A percentile compares a stretch with the other conserved stretches of the same genome.
These are phyloP conservation scores for Jackrogersella multiformis DNA, from an alignment of 495 filamentous ascomycete genomes.

Conservation along the genomic window DNA sequence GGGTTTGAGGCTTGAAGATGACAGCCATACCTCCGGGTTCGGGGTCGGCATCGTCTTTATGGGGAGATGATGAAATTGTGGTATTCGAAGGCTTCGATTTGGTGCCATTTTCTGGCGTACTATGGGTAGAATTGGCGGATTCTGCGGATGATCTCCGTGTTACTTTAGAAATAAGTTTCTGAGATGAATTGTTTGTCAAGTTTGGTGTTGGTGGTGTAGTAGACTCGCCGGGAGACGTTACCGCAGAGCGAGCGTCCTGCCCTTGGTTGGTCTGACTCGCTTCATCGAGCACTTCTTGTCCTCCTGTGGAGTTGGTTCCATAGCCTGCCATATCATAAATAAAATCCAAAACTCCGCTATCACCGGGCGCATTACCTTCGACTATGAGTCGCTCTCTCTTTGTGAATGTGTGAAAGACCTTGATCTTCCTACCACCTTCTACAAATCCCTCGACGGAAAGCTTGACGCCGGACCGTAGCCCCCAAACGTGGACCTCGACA, in stretches of 20 bases:
- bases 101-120: constrained; percentile 1
- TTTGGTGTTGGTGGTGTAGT: constrained; percentile 25
- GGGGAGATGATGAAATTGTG: constrained; percentile 10
- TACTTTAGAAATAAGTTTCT: constrained; percentile 31
- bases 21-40: constrained; percentile 69
- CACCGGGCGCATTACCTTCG: constrained; percentile 62
- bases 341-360: constrained; percentile 57
- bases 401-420: constrained; percentile 82
- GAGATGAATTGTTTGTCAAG: constrained; percentile 25
- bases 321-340: constrained; percentile 64
- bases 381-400: constrained; percentile 78
- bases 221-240: not conserved
- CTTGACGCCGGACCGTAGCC: constrained; percentile 86
- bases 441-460: constrained; percentile 85
- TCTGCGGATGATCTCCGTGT: constrained; percentile 7
- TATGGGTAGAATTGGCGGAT: constrained; percentile 11
- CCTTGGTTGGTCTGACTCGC: constrained; percentile 40
- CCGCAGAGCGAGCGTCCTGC: constrained; percentile 28
- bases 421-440: constrained; percentile 86
- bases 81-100: not conserved
- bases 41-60: constrained; percentile 37
- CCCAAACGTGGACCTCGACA: constrained; percentile 89
- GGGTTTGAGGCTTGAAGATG: constrained; percentile 73
- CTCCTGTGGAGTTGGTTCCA: constrained; percentile 29
- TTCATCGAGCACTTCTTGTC: constrained; percentile 39